A percentile compares a stretch with the other conserved stretches of the same genome.
Evolutionary conservation across 768 basidiomycete genomes (phyloP).

Genomic region (Paxillus ammoniavirescens): DNA sequence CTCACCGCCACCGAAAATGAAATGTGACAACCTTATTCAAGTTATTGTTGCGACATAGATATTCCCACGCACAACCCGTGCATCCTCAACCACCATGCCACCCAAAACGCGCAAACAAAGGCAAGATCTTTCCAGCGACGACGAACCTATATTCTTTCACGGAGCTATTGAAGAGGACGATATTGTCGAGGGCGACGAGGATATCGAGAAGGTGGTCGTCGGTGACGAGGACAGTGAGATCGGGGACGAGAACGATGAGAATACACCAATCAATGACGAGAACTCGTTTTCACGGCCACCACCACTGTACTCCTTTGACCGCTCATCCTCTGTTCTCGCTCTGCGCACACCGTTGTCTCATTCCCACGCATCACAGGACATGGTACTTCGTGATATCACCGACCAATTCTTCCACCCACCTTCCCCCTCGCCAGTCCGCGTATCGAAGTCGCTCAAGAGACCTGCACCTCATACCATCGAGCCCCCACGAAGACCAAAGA

Average conservation of each 20-base stretch:
- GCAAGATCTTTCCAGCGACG: slow-evolving; percentile 6
- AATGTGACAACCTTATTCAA: slow-evolving; percentile 1
- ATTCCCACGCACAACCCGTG: slow-evolving; percentile 24
- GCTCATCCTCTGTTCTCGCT: slow-evolving; percentile 15
- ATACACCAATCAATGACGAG: slow-evolving; percentile 15
- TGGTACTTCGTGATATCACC: slow-evolving; percentile 30
- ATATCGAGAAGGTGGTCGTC: background rate
- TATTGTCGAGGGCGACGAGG: slow-evolving; percentile 19
- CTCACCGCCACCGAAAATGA: background rate
- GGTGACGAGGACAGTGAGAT: slow-evolving; percentile 7
- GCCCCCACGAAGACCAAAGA: slow-evolving; percentile 32
- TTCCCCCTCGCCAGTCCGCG: slow-evolving; percentile 28
- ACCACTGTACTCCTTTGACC: slow-evolving; percentile 1
- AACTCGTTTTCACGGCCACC: slow-evolving; percentile 4
- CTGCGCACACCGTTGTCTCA: slow-evolving; percentile 25
- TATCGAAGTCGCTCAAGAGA: slow-evolving; percentile 19
- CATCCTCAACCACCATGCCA: slow-evolving; percentile 2
- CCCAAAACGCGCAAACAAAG: slow-evolving; percentile 20
- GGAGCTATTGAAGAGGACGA: slow-evolving; percentile 1
- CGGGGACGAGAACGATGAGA: slow-evolving; percentile 19
- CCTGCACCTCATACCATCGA: slow-evolving; percentile 14
- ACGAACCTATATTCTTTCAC: background rate
- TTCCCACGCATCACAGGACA: slow-evolving; percentile 17
- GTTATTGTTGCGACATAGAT: background rate
- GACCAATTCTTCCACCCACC: slow-evolving; percentile 36